Evolutionary conservation across 768 basidiomycete genomes (phyloP).

Genomic region (Amanita inopinata): DNA sequence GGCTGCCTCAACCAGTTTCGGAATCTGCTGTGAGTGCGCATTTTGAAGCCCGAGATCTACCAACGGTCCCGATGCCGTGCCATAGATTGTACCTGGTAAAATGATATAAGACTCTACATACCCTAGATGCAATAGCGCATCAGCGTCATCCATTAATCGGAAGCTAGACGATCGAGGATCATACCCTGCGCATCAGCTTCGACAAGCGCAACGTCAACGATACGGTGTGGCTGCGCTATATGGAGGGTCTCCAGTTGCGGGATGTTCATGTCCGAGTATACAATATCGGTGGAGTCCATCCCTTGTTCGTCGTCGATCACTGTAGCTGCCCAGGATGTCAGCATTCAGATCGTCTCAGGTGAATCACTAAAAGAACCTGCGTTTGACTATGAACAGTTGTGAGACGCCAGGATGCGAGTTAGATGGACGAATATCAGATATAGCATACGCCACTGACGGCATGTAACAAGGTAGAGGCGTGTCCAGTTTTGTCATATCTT

Average conservation of each 20-base stretch:
- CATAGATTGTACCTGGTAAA: conserved; percentile 45
- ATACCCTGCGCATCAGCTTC: conserved; percentile 39
- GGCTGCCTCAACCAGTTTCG: conserved; percentile 29
- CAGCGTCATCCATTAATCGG: not conserved
- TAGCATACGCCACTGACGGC: conserved; percentile 25
- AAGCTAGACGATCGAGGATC: not conserved
- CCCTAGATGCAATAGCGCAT: conserved; percentile 20
- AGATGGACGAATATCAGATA: no score
- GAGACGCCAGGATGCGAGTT: no score
- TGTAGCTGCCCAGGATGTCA: conserved; percentile 26
- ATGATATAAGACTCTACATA: conserved; percentile 45
- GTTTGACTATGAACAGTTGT: conserved; percentile 19
- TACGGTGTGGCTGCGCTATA: conserved; percentile 33
- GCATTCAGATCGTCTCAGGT: no score
- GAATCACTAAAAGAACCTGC: conserved; percentile 21
- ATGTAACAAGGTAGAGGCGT: conserved; percentile 29
- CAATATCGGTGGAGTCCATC: conserved; percentile 21
- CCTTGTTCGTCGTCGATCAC: conserved; percentile 34
- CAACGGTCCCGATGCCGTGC: conserved; percentile 34
- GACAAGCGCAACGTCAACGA: conserved; percentile 38
- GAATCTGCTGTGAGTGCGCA: conserved; percentile 40
- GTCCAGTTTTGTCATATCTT: conserved; percentile 22
- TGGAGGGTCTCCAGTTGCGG: conserved; percentile 35
- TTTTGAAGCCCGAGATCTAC: conserved; percentile 43
- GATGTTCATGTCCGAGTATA: conserved; percentile 42